These are phyloP conservation scores for Lignosus rhinocerotis DNA, from an alignment of 1,284 basidiomycete genomes.

Conservation along the genomic window DNA sequence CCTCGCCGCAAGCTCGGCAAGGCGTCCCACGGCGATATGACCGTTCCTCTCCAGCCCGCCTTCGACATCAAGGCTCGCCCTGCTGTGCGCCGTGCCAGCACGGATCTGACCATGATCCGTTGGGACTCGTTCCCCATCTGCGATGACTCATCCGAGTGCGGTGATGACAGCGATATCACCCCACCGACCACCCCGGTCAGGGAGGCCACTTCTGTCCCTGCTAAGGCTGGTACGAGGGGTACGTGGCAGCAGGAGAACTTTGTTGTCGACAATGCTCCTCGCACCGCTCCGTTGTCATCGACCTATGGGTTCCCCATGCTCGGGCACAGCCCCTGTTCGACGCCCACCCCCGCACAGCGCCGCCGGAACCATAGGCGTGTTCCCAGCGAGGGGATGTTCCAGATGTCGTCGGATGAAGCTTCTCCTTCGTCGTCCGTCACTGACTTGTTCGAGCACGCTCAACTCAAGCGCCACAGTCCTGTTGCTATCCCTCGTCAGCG, in stretches of 20 bases:
- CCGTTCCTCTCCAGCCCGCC: constrained; percentile 6
- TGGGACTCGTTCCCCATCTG: constrained; percentile 60
- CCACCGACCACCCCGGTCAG: constrained; percentile 37
- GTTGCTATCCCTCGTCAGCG: constrained; percentile 25
- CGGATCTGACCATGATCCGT: constrained; percentile 21
- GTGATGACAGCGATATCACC: constrained; percentile 34
- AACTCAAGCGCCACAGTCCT: constrained; percentile 34
- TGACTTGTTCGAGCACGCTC: constrained; percentile 37
- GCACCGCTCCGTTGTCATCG: constrained; percentile 49
- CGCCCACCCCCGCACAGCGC: constrained; percentile 39
- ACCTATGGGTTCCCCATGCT: constrained; percentile 43
- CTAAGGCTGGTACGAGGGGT: constrained; percentile 20
- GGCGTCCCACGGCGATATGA: constrained; percentile 21
- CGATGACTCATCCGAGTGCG: constrained; percentile 60
- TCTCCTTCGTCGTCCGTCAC: constrained; percentile 38
- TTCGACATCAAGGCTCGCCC: constrained; percentile 19
- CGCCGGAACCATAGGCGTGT: constrained; percentile 51
- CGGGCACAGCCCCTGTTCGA: constrained; percentile 32
- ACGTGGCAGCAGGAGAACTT: constrained; percentile 36
- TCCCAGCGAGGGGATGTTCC: constrained; percentile 68
- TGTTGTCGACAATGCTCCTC: constrained; percentile 43
- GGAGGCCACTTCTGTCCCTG: constrained; percentile 29
- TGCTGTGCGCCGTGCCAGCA: constrained; percentile 20
- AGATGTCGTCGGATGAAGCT: constrained; percentile 71
- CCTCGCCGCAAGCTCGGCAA: constrained; percentile 40